Evolutionary conservation across 352 stramenopile genomes (phyloP), one percentile per base, ranked within the genome.

Genomic region (Phytophthora boehmeriae): DNA sequence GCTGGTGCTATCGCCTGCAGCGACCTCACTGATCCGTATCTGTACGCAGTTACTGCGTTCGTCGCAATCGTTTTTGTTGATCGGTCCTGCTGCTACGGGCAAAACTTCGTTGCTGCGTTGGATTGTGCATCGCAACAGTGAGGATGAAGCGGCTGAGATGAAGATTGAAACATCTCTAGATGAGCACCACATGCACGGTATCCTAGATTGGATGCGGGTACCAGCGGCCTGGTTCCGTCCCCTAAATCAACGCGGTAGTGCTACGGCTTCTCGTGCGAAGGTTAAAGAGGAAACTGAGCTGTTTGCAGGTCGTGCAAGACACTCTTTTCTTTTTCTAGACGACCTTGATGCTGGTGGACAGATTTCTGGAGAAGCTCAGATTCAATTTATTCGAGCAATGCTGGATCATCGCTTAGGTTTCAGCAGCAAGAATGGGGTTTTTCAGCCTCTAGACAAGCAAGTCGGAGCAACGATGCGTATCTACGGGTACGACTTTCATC

Each of bases 241-340:
- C 16, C 10, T 43, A 14, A 25, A 44, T 16, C n/a, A 54, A 61
- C 50, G 48, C 38, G 9, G 49, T 25, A 23, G 14, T 55, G 30
- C 5, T 5, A 19, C 16, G 11, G 23, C n/a, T 39, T 67, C 57
- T 20, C 57, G 68, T 54, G 63, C 54, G 3, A 75, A 67, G 36
- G 54, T 65, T 17, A 55, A 45, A 13, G 73, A 85, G 52, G 80
- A 89, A 32, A 44, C 65, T 1, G 28, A 76, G 16, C 51, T 90
- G 5, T 87, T 87, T 35, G 41, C 60, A 5, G 27, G 64, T 4
- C 49, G 49, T 17, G 51, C 63, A 4, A 45, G 43, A 22, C 41
- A 78, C 16, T 72, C 68, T 3, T 81, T 83, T 32, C 54, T 89
- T 4, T 90, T 90, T 50, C 9, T 90, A 11, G 81, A 90, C 53